These are phyloP conservation scores for Peronospora belbahrii DNA, from an alignment of 352 stramenopile genomes.

Conservation along the genomic window DNA sequence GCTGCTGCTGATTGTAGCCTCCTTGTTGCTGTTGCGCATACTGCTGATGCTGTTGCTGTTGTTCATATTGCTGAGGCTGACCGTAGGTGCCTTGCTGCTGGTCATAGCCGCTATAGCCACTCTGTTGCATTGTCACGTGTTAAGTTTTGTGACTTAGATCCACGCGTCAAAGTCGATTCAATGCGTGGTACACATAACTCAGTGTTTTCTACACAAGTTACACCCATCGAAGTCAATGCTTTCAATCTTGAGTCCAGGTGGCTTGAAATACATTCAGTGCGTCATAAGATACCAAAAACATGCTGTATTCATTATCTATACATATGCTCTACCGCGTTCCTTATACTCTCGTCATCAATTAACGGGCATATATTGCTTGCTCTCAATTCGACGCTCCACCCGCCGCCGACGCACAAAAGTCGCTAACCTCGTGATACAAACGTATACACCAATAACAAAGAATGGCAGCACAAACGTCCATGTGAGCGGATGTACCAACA, in stretches of 20 bases:
- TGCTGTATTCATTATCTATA: slow-evolving; percentile 8
- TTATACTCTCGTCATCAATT: slow-evolving; percentile 23
- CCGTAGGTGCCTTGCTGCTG: slow-evolving; percentile 35
- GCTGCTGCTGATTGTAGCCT: slow-evolving; percentile 20
- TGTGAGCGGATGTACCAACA: slow-evolving; percentile 27
- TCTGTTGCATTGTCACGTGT: slow-evolving; percentile 41
- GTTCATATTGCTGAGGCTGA: slow-evolving; percentile 23
- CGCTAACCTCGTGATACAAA: slow-evolving; percentile 29
- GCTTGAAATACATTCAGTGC: background rate
- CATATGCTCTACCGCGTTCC: slow-evolving; percentile 6
- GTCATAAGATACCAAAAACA: background rate
- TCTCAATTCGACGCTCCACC: slow-evolving; percentile 54
- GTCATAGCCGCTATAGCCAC: slow-evolving; percentile 34
- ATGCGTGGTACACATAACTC: slow-evolving; percentile 5
- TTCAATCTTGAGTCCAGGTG: too few species aligned
- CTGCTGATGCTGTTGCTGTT: slow-evolving; percentile 47
- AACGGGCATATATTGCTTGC: slow-evolving; percentile 65
- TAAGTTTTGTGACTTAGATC: slow-evolving; percentile 12
- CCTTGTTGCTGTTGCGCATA: slow-evolving; percentile 7
- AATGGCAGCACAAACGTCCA: slow-evolving; percentile 58
- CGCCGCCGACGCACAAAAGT: slow-evolving; percentile 46
- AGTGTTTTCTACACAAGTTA: background rate
- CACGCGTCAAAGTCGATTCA: slow-evolving; percentile 13
- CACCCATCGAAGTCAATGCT: background rate
- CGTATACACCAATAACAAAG: slow-evolving; percentile 53